Evolutionary conservation across 1,139 yeast genomes (phyloP), one percentile per base, ranked within the genome.

Genomic region (Pichia sp.): DNA sequence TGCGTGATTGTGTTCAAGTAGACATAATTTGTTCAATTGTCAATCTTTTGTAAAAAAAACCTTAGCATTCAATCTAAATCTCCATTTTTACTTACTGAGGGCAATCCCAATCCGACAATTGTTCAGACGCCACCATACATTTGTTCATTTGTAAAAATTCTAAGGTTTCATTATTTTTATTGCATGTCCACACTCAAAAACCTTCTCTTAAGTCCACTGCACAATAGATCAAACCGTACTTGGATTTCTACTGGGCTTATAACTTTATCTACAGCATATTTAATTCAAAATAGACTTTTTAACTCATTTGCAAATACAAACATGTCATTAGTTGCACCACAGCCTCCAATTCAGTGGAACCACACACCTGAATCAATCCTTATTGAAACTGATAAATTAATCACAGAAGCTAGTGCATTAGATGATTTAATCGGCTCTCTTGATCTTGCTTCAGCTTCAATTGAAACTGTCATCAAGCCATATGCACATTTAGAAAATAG

Each of bases 321-420:
- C 3, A 44, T 42, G 47, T 38, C 49, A 12, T 43, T 39, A 16
- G 67, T 73, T 11, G 74, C 77, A 27, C 78, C 75, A 54, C 63
- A 57, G 29, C 43, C 59, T 1, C 73, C 83, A n/a, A 83, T 86
- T 26, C 53, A 61, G 35, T 85, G 94, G 95, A 65, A 70, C 26
- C 77, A 73, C 56, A 70, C 85, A 9, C 77, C 87, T 0, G 74
- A 71, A 24, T 68, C 74, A 36, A 72, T 86, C 43, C 40, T 66
- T 13, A 50, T 59, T 4, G 61, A 68, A 39, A 76, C 85, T 5
- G 66, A 74, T 12, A 64, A 68, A 18, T 65, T 80, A 50, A 73
- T 82, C 45, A 62, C 65, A 4, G 66, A 69, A 23, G 72, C 77
- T 39, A 72, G 65, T 46, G 63, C 59, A 1, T 61, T 80, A 39